Percentiles rank a stretch among this genome's conserved stretches.
Evolutionary conservation across 1,139 yeast species (phyloP).

Genomic region (Oligophagozyma castellii): DNA sequence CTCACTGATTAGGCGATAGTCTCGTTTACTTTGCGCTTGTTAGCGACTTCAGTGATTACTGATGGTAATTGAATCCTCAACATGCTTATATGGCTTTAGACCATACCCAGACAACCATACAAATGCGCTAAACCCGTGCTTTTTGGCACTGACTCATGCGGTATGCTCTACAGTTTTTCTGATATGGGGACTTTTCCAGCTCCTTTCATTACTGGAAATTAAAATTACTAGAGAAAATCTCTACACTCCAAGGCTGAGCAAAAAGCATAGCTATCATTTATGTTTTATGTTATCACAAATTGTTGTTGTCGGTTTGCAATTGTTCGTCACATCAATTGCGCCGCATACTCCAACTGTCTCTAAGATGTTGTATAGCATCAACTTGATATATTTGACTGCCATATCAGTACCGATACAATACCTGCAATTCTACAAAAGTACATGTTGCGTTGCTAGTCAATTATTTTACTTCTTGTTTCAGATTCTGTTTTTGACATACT

Average conservation of each 20-base stretch:
- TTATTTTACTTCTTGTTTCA: conserved; percentile 20
- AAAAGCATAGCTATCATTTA: conserved; percentile 10
- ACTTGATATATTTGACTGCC: conserved; percentile 14
- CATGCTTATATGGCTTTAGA: conserved; percentile 8
- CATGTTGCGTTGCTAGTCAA: conserved; percentile 23
- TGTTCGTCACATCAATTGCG: conserved; percentile 11
- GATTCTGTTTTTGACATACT: conserved; percentile 11
- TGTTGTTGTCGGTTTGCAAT: conserved; percentile 23
- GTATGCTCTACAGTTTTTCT: conserved; percentile 16
- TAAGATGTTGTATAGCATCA: conserved; percentile 9
- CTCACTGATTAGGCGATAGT: no score
- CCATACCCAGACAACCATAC: conserved; percentile 23
- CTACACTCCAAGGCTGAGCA: conserved; percentile 7
- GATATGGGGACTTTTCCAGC: conserved; percentile 24
- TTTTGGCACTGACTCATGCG: conserved; percentile 24
- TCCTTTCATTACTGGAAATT: no score
- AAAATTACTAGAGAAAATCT: no score
- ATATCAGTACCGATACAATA: conserved; percentile 24
- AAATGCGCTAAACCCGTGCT: conserved; percentile 48
- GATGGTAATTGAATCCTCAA: no score
- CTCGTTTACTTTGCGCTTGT: no score
- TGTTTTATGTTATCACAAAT: conserved; percentile 24
- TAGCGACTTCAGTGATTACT: no score
- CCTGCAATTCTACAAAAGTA: conserved; percentile 22
- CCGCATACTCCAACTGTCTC: conserved; percentile 6